Percentiles rank a stretch among this genome's conserved stretches.
phyloP scores from a whole-genome alignment of 2,329 filamentous ascomycete genomes.

The Colletotrichum ledebouriae region DNA sequence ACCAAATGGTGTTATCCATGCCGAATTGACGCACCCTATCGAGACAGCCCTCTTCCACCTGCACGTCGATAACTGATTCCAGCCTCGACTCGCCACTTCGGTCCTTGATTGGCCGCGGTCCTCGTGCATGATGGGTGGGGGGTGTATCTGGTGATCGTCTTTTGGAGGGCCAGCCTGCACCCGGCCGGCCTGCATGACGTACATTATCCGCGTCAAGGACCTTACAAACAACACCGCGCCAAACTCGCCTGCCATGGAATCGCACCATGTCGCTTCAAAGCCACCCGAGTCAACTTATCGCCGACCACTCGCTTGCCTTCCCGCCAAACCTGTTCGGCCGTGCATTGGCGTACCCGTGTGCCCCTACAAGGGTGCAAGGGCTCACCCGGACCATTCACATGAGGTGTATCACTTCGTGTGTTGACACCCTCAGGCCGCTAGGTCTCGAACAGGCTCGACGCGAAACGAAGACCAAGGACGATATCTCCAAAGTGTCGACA shows the following conservation, averaged over 20 bases:
- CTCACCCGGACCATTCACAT: constrained; percentile 40
- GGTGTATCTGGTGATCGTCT: constrained; percentile 43
- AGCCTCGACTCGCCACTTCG: constrained; percentile 2
- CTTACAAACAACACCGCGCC: constrained; percentile 23
- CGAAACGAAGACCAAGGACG: neutral
- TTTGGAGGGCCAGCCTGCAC: constrained; percentile 31
- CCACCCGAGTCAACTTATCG: neutral
- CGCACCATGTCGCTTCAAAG: constrained; percentile 2
- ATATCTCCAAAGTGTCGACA: neutral
- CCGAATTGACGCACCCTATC: constrained; percentile 9
- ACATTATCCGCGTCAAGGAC: constrained; percentile 42
- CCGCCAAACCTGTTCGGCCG: constrained; percentile 33
- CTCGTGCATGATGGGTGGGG: constrained; percentile 40
- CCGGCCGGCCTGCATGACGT: constrained; percentile 41
- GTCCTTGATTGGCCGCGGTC: constrained; percentile 21
- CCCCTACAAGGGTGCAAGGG: constrained; percentile 30
- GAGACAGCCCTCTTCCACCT: constrained; percentile 11
- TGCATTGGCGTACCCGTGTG: constrained; percentile 42
- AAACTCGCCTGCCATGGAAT: constrained; percentile 27
- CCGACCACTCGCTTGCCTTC: constrained; percentile 41
- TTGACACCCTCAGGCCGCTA: neutral
- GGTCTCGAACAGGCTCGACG: neutral
- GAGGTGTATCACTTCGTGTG: neutral
- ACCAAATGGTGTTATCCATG: neutral
- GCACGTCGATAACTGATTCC: constrained; percentile 30